Evolutionary conservation across 345 rosid species (phyloP), one percentile per base, ranked within the genome.

Genomic region (Aegle marmelos): DNA sequence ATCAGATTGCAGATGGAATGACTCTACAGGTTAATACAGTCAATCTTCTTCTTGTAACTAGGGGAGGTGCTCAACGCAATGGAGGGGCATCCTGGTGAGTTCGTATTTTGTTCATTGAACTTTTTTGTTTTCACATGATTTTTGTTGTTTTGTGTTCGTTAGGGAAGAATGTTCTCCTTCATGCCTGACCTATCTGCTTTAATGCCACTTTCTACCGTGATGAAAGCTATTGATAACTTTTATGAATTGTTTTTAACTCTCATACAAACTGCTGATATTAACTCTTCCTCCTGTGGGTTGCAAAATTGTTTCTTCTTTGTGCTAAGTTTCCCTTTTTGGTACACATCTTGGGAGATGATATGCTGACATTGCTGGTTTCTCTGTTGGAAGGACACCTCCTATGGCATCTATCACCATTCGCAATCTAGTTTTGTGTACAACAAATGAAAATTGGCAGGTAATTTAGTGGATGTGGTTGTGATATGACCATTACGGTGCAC

Each of bases 1-100:
- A 70, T 86, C 92, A 96, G 99, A 91, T 96, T 85, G 98, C 99
- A 82, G 99, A 96, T 89, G 99, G 99, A 82, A 96, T 96, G 99
- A 92, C 98, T 39, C 68, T 96, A 82, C 93, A 90, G 86, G 91
- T 96, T 78, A 77, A 80, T 77, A 94, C 94, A 68, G 97, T 94
- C 85, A 96, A 96, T 87, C 93, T 96, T 86, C 89, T 96, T 31
- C 95, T 96, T 69, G 99, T 92, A 88, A 94, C 97, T 66, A 89
- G 89, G 45, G 98, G 99, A 54, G 86, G 92, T 82, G 81, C 89
- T 75, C 83, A 85, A 64, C 75, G 86, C 27, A 82, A 84, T 77
- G 98, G 97, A 81, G 94, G 94, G 37, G 97, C 98, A 77, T 88
- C 98, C 71, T 96, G 99, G 99, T 96, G 84, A 85, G 88, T 75